Base-by-base conservation (phyloP, 2,329 filamentous ascomycete genomes). In the Periconia sp. region DNA sequence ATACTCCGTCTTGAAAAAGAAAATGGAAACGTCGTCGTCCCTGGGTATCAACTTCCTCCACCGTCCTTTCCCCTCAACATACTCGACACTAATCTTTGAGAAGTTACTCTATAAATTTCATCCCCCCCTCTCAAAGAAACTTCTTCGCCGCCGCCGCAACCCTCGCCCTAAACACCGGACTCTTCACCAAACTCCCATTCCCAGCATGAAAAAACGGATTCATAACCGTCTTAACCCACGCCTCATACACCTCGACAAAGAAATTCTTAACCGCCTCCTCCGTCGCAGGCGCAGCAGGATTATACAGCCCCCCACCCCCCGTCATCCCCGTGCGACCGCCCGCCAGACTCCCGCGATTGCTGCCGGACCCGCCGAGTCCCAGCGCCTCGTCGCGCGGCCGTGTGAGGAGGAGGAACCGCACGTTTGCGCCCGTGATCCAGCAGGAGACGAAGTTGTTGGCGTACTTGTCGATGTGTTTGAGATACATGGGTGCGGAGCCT, bases 201-300 rank as follows among this genome's bases (percentile, higher is more conserved):
- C 96, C 93, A 51, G 88, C 85, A 50, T 83, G 82, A 78, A 97
- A 97, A 74, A 99, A 99, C 0, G 94, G 94, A 70, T 86, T 97
- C 94, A 99, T 97, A 53, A 92, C 86, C 13, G 92, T 90, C 82
- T 99, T 99, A 60, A 96, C 85, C 88, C 93, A 99, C 63, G 87
- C 91, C 77, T 99, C 94, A 77, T 97, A 97, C 13, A 97, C 90
- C 71, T 99, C 94, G 15, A 84, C 82, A 78, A 99, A 96, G 78
- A 97, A 99, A 75, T 91, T 91, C 71, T 91, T 87, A 64, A 97
- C 90, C 5, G 94, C 93, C 77, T 99, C 94, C 77, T 99, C 94
- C 6, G 93, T 96, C 71, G 93, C 91, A 6, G 91, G 88, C 54
- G 88, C 90, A 2, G 88, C 93, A 0, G 93, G 93, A 73, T 96